Percentiles rank a stretch among this genome's conserved stretches.
These are phyloP conservation scores for Candida tetrigidarum DNA, from an alignment of 1,139 yeast species.

Conservation along the genomic window DNA sequence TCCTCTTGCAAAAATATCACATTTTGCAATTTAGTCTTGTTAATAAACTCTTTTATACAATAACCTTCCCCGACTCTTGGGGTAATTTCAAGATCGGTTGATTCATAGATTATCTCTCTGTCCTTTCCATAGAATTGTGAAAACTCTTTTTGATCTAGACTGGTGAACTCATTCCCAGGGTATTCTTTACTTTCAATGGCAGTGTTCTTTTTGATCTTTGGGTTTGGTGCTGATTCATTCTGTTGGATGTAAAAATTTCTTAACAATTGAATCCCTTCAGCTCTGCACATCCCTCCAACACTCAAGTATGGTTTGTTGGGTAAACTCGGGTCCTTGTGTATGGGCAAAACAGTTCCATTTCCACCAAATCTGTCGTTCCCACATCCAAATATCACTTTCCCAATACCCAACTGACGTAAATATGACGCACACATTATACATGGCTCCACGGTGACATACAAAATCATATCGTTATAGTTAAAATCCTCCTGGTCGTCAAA, in stretches of 20 bases:
- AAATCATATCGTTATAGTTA: constrained; percentile 51
- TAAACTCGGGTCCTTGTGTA: constrained; percentile 52
- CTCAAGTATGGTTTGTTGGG: constrained; percentile 53
- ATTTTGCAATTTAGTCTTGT: constrained; percentile 18
- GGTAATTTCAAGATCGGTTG: constrained; percentile 30
- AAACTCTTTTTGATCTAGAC: constrained; percentile 27
- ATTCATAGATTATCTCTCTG: constrained; percentile 20
- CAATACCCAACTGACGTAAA: constrained; percentile 75
- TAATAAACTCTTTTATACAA: constrained; percentile 25
- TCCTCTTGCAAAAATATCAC: constrained; percentile 28
- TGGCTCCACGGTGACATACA: constrained; percentile 97
- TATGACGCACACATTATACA: constrained; percentile 99
- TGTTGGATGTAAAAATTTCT: constrained; percentile 85
- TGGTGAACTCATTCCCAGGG: constrained; percentile 43
- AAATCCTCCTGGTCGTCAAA: constrained; percentile 14
- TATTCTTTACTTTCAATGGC: constrained; percentile 69
- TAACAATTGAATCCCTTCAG: constrained; percentile 81
- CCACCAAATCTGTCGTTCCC: constrained; percentile 98
- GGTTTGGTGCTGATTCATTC: constrained; percentile 83
- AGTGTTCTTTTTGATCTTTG: constrained; percentile 75
- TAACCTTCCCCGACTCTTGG: constrained; percentile 34
- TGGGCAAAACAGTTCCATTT: constrained; percentile 79
- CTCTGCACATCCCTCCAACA: constrained; percentile 77
- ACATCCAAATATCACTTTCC: constrained; percentile 84
- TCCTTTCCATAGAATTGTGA: constrained; percentile 30